Evolutionary conservation across 2,329 filamentous ascomycete species (phyloP).

Genomic region (Pseudopithomyces maydicus): DNA sequence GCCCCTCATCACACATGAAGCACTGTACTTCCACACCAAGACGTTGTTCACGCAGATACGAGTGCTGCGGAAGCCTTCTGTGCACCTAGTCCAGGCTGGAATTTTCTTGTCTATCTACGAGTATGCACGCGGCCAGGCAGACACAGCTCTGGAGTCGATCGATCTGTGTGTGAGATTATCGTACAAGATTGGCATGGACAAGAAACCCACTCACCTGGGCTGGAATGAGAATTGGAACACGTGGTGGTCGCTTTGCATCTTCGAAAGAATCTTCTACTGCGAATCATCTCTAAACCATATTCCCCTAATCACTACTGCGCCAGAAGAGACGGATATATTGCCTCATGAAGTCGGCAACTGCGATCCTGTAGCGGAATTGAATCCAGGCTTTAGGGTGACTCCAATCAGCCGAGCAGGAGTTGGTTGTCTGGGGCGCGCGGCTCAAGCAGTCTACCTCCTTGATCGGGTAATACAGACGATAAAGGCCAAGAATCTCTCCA

Average conservation of each 20-base stretch:
- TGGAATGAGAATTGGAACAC: constrained; percentile 12
- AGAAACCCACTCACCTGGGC: constrained; percentile 4
- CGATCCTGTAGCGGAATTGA: neutral
- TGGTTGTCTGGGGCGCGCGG: constrained; percentile 11
- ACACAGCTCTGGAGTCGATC: neutral
- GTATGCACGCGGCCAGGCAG: constrained; percentile 8
- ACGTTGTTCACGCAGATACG: neutral
- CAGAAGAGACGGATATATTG: neutral
- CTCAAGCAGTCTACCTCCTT: constrained; percentile 9
- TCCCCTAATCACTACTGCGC: neutral
- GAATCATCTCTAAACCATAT: neutral
- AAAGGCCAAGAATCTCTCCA: neutral
- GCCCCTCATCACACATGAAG: neutral
- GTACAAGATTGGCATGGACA: neutral
- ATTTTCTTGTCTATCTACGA: constrained; percentile 6
- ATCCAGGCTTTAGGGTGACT: neutral
- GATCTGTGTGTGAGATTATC: neutral
- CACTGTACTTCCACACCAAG: constrained; percentile 1
- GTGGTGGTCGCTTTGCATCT: constrained; percentile 10
- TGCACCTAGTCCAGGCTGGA: constrained; percentile 8
- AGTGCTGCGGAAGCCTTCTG: neutral
- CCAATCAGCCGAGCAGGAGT: neutral
- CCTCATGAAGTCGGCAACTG: constrained; percentile 1
- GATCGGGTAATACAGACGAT: constrained; percentile 8
- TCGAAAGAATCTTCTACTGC: constrained; percentile 12